phyloP scores from a whole-genome alignment of 192 early-diverging fungal genomes.

The Umbelopsis sp. region DNA sequence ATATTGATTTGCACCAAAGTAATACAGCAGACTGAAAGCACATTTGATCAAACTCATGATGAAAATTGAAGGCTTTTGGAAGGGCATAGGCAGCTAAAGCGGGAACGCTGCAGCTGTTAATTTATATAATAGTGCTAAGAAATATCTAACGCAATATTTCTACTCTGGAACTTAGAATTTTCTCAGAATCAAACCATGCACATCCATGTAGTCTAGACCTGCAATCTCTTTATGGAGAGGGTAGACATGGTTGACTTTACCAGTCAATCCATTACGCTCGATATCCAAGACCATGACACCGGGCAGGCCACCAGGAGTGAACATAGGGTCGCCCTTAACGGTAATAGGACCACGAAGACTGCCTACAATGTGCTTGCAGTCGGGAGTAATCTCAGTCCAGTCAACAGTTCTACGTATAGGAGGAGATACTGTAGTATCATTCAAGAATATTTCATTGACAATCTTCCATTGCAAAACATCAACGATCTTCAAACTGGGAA shows the following conservation, averaged over 20 bases:
- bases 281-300: not conserved
- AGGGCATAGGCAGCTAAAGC: not conserved
- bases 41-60: not conserved
- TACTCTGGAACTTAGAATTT: not conserved
- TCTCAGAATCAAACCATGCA: not conserved
- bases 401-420: not conserved
- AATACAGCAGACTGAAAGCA: not conserved
- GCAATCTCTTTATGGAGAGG: conserved; percentile 1
- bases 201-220: not conserved
- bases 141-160: not conserved
- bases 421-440: not conserved
- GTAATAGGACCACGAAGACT: conserved; percentile 1
- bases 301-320: not conserved
- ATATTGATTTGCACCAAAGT: no score
- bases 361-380: conserved; percentile 4
- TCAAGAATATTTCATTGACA: not conserved
- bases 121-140: not conserved
- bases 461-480: conserved; percentile 1
- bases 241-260: conserved; percentile 2
- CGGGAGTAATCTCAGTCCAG: conserved; percentile 3
- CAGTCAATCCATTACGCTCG: not conserved
- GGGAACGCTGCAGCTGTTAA: not conserved
- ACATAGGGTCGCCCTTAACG: not conserved
- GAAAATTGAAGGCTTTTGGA: not conserved
- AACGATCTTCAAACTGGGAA: not conserved